Base-by-base conservation (phyloP, 1,284 basidiomycete genomes). In the Trichosporon ovoides region DNA sequence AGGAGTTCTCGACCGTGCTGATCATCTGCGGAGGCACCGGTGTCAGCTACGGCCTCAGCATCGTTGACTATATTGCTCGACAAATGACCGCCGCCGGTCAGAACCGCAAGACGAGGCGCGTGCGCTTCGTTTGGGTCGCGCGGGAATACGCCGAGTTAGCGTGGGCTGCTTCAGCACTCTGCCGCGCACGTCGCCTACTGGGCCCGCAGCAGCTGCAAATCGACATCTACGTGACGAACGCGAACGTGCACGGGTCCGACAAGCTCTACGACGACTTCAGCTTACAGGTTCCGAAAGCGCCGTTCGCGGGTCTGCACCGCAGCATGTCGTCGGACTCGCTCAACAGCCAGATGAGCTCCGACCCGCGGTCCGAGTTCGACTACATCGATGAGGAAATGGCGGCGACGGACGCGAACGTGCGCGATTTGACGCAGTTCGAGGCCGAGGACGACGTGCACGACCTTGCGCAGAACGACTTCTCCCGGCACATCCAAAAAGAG, bases 81-180 rank as follows among this genome's bases (percentile, higher is more conserved):
- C 82, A 83, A 62, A 79, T 91, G 68, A 81, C 83, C 0, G 81
- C 6, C 79, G 77, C 77, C 77, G 80, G 6, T 67, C 36, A 46
- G 31, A 46, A 57, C 22, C 84, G 82, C 64, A 77, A 79, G 58
- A 84, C 83, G 1, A 79, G 74, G 38, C 81, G 88, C 2, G 81
- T 91, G 0, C 81, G 89, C 22, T 90, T 93, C 65, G 83, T 92
- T 3, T 93, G 91, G 91, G 82, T 92, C 51, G 81, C 90, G 51
- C 81, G 88, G 53, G 90, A 92, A 70, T 90, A 87, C 69, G 82
- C 85, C n/a, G 88, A 92, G 70, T 80, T 91, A 38, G 85, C 87
- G 58, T 92, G 90, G 90, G 85, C 87, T 55, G 88, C 89, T 0
- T 80, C 84, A 3, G 79, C 85, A 49, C 72, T 93, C 24, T 81